Evolutionary conservation across 2,329 filamentous ascomycete species (phyloP).

Genomic region (Cucurbitaria berberidis): DNA sequence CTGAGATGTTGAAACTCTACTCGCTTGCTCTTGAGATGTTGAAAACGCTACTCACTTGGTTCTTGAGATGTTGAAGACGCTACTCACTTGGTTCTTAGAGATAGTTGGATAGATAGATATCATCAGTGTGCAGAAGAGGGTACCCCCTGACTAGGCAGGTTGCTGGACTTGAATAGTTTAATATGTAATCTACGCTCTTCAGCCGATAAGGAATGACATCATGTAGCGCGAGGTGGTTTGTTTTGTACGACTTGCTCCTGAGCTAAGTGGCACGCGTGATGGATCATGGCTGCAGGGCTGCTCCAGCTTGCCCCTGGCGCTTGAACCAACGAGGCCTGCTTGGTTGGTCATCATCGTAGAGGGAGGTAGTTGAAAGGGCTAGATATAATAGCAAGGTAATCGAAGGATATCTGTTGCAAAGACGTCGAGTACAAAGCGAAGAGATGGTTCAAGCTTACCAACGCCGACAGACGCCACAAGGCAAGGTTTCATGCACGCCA

Average conservation of each 20-base stretch:
- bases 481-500: too few species aligned
- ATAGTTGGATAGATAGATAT: too few species aligned
- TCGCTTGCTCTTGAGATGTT: neutral
- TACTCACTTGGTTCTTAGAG: too few species aligned
- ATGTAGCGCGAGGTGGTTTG: constrained; percentile 6
- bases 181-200: neutral
- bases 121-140: neutral
- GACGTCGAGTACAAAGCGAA: too few species aligned
- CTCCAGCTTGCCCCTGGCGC: constrained; percentile 10
- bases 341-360: neutral
- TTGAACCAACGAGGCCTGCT: neutral
- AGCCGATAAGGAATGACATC: neutral
- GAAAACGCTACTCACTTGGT: too few species aligned
- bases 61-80: too few species aligned
- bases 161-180: neutral
- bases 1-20: neutral
- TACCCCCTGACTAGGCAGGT: neutral
- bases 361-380: too few species aligned
- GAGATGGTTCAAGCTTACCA: too few species aligned
- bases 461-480: too few species aligned
- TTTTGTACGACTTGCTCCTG: constrained; percentile 3
- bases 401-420: too few species aligned
- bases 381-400: too few species aligned
- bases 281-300: constrained; percentile 10
- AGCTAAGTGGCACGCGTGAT: constrained; percentile 9